Base-by-base conservation (phyloP, 352 stramenopile species). In the Pythium volutum region DNA sequence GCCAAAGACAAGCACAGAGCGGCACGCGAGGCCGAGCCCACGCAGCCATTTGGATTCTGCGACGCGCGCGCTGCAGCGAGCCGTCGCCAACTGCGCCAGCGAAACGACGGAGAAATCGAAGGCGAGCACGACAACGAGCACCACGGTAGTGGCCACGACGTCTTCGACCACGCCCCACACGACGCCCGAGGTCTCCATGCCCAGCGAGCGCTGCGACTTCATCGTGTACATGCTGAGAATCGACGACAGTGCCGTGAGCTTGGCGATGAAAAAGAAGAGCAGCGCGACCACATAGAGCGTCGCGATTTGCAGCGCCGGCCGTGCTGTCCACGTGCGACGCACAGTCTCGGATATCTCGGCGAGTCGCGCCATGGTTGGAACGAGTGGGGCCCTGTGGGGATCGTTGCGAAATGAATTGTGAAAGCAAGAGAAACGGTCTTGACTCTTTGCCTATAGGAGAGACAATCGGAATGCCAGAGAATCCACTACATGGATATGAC, bases 231-330 rank as follows among this genome's bases (percentile, higher is more conserved):
- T 62, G 29, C 36, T 23, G 43, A 62, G 43, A 22, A 62, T 62
- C 14, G 42, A 27, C 6, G 52, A 33, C 31, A 36, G 8, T 8
- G 55, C 45, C 12, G 43, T 33, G 20, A 62, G 42, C 27, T 54
- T 46, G 25, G 29, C 31, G 55, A 69, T 31, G n/a, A 69, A 39
- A 20, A 64, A 69, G 56, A 55, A 69, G 36, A 64, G 33, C 55
- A 58, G 43, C 14, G 43, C 16, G 12, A 55, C 33, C 10, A 43
- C n/a, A 43, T 55, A 66, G 11, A 58, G 43, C 25, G 49, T 29
- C 4, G 25, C 49, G 55, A 57, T 58, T 10, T 64, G 62, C 10
- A 54, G 22, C 56, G 50, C 64, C 34, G 55, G 62, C 6, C 27
- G 52, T 1, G 42, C 38, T 26, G 20, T 50, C 53, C 53, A 59